Conservation (phyloP, 257 asterid genomes). For the Voacanga thouarsii region DNA sequence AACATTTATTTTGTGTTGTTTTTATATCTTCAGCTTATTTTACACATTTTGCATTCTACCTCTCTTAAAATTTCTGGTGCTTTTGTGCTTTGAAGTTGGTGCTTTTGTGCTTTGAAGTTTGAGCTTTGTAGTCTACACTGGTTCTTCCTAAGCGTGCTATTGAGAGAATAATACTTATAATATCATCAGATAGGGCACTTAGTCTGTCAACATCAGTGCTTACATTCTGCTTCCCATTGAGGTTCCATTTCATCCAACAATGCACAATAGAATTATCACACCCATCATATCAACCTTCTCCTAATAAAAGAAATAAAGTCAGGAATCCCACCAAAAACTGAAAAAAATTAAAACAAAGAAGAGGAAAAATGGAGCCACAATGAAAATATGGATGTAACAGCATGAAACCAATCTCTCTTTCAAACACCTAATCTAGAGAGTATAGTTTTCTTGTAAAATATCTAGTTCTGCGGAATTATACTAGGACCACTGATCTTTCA, state of each 20-base stretch:
- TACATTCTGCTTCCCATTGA: background rate
- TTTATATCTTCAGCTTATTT: background rate
- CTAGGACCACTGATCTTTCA: background rate
- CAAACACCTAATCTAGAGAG: background rate
- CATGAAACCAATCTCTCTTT: background rate
- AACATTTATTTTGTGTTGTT: background rate
- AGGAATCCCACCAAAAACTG: background rate
- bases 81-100: background rate
- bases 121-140: background rate
- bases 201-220: background rate
- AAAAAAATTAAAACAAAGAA: background rate
- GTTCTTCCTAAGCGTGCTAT: background rate
- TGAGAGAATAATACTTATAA: background rate
- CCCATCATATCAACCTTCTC: conserved; percentile 1
- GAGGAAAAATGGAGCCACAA: background rate
- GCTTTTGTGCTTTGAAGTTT: too few relatives aligned
- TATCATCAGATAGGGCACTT: background rate
- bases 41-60: background rate
- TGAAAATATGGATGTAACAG: background rate
- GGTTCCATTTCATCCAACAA: background rate
- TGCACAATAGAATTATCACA: background rate
- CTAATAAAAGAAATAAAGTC: background rate
- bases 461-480: background rate
- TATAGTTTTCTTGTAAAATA: background rate
- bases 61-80: background rate